Evolutionary conservation across 73 alveolate genomes (phyloP), one percentile per base, ranked within the genome.

Genomic region (Paramecium sexaurelia): DNA sequence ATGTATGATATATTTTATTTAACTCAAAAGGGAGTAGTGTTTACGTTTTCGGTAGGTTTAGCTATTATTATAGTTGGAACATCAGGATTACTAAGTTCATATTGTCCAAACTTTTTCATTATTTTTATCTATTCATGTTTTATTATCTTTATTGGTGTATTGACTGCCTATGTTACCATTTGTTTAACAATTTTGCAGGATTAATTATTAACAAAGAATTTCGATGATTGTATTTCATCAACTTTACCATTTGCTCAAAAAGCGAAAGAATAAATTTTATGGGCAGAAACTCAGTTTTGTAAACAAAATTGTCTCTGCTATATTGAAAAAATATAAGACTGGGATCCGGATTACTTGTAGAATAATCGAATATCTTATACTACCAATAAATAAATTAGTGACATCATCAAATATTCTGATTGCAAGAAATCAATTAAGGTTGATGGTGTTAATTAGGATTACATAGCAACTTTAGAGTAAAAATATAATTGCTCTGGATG

Each of bases 401-500:
- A 61, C 43, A 61, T 61, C 83, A 61, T 32, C 39, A 29, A 61
- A 61, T 61, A 61, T 26, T 24, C 39, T 29, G 39, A 26, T 29
- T 61, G 83, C 43, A 32, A 61, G 3, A 61, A 61, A 61, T 61
- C 47, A 13, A 61, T 61, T 10, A 29, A 61, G 26, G 43, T 61
- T 22, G 41, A 61, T 6, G 83, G 83, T 1, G 43, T 32, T 24
- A 26, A 41, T 6, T 61, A 26, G 3, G 35, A 73, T 15, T n/a
- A 33, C n/a, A 73, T 73, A 8, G 57, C 45, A 78, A 20, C 13
- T 20, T 78, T 78, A 78, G 90, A 78, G 22, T 17, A 78, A 22
- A 78, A 32, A 29, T 78, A 78, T 11, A 24, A 15, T 17, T 78
- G 90, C 24, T 37, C 90, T 5, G 90, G 90, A 22, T 78, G 90